Evolutionary conservation across 768 basidiomycete species (phyloP), one percentile per base, ranked within the genome.

Genomic region (Russula lepida): DNA sequence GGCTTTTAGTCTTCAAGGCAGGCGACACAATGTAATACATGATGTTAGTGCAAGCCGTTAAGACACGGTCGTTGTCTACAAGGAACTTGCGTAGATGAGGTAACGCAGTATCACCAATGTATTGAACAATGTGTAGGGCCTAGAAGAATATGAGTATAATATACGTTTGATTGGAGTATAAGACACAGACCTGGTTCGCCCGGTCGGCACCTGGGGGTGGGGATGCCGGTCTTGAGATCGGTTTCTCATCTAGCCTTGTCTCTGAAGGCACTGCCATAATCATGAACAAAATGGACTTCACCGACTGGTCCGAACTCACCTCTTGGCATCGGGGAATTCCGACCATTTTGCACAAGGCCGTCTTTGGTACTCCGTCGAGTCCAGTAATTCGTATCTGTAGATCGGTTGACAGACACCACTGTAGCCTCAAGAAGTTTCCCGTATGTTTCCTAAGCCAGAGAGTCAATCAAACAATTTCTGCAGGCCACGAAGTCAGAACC

Each of bases 21-120:
- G 95, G 92, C 43, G 79, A 82, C 33, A 95, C 78, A 46, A 95
- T 82, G 67, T 92, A 91, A 66, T 92, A 89, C 19, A 90, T 78
- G 46, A 98, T 84, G 67, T 89, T 92, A 58, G 78, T 87, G 71
- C 91, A 95, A 6, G 84, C 80, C n/a, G 82, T 78, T 12, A 83
- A 74, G 21, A 94, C 80, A 73, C 85, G 91, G 73, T 98, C 95
- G 39, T 83, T 82, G 64, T 98, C 95, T 65, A 86, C 75, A 55
- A 95, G 74, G 71, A 97, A 85, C 65, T 80, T 82, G 21, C 92
- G 83, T 58, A 95, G 67, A 66, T 83, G 84, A 2, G 93, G 90
- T 12, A 98, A 70, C 33, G 85, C 83, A 32, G 75, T 78, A 0
- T 76, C 76, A 0, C 87, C 86, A 43, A 97, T 75, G 68, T 87